Conservation (phyloP, 2,329 filamentous ascomycete genomes). For the Beauveria varroae region DNA sequence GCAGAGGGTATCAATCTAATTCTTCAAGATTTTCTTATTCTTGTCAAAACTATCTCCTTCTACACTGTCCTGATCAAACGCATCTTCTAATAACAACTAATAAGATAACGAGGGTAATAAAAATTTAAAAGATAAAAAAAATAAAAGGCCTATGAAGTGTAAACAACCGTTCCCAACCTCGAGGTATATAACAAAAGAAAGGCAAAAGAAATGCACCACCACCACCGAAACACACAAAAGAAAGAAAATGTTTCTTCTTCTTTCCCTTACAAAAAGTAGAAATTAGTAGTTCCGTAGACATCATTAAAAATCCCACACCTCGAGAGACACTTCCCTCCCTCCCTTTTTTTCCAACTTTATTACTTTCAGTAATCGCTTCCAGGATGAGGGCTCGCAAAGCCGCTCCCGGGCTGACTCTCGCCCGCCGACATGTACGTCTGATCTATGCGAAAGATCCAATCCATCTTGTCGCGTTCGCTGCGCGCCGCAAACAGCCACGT, state of each 20-base stretch:
- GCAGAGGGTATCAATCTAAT: too few relatives aligned
- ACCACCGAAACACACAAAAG: not conserved
- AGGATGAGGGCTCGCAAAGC: slow-evolving; percentile 27
- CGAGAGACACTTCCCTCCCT: not conserved
- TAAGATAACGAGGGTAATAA: not conserved
- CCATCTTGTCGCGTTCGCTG: slow-evolving; percentile 85
- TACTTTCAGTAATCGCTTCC: slow-evolving; percentile 24
- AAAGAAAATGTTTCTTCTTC: not conserved
- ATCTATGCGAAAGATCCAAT: slow-evolving; percentile 95
- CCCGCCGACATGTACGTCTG: slow-evolving; percentile 57
- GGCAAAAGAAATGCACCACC: not conserved
- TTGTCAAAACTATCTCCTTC: not conserved
- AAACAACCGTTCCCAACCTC: not conserved
- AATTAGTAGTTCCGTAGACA: slow-evolving; percentile 1
- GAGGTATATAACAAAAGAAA: slow-evolving; percentile 2
- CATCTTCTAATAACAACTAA: slow-evolving; percentile 2
- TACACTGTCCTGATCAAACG: not conserved
- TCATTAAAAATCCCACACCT: slow-evolving; percentile 1
- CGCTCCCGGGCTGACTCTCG: slow-evolving; percentile 32
- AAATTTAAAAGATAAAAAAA: not conserved
- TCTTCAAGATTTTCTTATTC: not conserved
- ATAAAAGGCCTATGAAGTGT: not conserved
- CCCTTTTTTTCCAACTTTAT: not conserved
- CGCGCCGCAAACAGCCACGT: slow-evolving; percentile 90
- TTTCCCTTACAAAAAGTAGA: not conserved